Base-by-base conservation (phyloP, 176 grass and related monocot genomes). In the Aegilops bicornis region DNA sequence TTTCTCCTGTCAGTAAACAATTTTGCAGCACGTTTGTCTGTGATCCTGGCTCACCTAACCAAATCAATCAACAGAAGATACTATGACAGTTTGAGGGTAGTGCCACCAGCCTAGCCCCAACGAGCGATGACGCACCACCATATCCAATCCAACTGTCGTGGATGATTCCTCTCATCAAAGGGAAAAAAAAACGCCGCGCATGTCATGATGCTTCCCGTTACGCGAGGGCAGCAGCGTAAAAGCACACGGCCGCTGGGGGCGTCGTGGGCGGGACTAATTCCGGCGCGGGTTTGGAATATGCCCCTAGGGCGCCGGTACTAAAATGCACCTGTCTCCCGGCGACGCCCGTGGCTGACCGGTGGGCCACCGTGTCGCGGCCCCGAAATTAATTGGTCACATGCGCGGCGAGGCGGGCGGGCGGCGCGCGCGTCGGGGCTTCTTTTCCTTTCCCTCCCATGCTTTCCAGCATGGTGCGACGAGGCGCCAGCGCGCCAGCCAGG, bases 241-340 rank as follows among this genome's bases (percentile, higher is more conserved):
- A 45, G 0, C 64, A 2, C 54, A 11, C 5, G 16, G 40, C 67
- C 71, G 65, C 32, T 31, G 50, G 37, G 36, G 12, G 76, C 58
- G 42, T 85, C 83, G 83, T 33, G 83, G 72, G 72, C 72, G 22
- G 45, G 58, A 25, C 59, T 52, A 66, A 6, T 10, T 9, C 45
- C 72, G 88, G 35, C 36, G 29, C n/a, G 47, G 82, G 52, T 73
- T 86, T 90, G 54, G 79, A 90, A 90, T 90, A 90, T 87, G 77
- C 54, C 79, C 72, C 56, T 11, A 19, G 48, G 25, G 82, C 13
- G 59, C 58, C 23, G 23, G 29, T 3, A 4, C 56, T 85, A n/a
- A 63, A 63, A 77, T 16, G 36, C 83, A 81, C 69, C 43, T 2
- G 82, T 0, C 30, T 2, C 31, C 2, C n/a, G 17, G 0, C 10